These are phyloP conservation scores for Exophiala sideris DNA, from an alignment of 2,329 filamentous ascomycete genomes.

Conservation along the genomic window DNA sequence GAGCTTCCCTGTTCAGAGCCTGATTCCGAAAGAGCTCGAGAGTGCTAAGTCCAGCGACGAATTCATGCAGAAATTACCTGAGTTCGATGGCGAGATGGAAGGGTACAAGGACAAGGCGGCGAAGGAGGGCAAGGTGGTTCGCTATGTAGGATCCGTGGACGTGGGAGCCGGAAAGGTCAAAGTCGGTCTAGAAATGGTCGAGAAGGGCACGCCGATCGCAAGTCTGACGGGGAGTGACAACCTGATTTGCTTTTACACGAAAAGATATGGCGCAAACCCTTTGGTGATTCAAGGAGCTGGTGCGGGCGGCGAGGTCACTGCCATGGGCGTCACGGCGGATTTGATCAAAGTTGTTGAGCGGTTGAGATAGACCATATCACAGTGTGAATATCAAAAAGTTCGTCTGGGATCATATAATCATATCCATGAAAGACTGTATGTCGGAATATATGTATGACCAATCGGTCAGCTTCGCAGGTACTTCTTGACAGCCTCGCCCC, in stretches of 20 bases:
- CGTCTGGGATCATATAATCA: background rate
- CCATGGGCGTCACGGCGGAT: constrained; percentile 95
- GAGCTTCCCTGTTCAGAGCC: constrained; percentile 86
- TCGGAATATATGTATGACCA: background rate
- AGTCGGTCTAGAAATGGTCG: constrained; percentile 87
- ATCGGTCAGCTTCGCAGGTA: constrained; percentile 41
- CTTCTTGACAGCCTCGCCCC: constrained; percentile 54
- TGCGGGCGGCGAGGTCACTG: constrained; percentile 90
- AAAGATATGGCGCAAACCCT: constrained; percentile 86
- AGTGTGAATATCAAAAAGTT: background rate
- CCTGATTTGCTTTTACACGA: constrained; percentile 97
- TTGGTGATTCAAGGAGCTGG: constrained; percentile 93
- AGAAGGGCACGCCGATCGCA: constrained; percentile 85
- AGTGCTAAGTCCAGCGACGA: constrained; percentile 72
- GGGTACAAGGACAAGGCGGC: constrained; percentile 79
- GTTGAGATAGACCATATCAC: constrained; percentile 48
- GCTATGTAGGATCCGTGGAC: constrained; percentile 92
- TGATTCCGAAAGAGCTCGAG: constrained; percentile 87
- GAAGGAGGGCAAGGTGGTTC: constrained; percentile 82
- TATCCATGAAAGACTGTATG: background rate
- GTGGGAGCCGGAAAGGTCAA: constrained; percentile 76
- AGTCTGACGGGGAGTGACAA: constrained; percentile 96
- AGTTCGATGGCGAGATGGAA: constrained; percentile 89
- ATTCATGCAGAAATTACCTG: constrained; percentile 75
- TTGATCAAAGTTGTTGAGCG: constrained; percentile 81